Conservation (phyloP, 225 moss, liverwort and hornwort species). For the Climacium dendroides region DNA sequence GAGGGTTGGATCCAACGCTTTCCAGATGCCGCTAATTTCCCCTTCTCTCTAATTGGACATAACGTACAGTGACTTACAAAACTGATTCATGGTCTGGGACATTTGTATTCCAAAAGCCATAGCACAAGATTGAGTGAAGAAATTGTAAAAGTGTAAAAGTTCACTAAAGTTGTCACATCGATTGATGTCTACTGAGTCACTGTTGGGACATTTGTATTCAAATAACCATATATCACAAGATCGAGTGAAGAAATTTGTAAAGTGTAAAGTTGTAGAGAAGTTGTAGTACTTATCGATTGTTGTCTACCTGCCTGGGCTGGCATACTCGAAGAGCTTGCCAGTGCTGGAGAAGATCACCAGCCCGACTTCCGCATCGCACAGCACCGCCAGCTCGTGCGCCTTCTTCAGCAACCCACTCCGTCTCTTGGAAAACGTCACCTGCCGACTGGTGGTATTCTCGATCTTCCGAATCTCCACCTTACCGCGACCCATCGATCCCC, state of each 20-base stretch:
- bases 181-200: neutral
- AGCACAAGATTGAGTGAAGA: neutral
- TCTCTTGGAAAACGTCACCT: conserved; percentile 50
- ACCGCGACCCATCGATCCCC: conserved; percentile 37
- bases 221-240: neutral
- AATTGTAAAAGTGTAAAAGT: neutral
- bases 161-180: neutral
- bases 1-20: neutral
- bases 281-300: neutral
- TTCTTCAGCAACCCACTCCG: conserved; percentile 38
- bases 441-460: conserved; percentile 35
- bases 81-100: no score
- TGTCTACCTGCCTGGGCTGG: conserved; percentile 37
- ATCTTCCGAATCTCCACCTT: conserved; percentile 50
- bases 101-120: neutral
- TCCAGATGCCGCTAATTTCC: neutral
- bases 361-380: conserved; percentile 46
- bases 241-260: neutral
- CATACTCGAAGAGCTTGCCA: conserved; percentile 36
- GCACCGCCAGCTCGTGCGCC: conserved; percentile 41
- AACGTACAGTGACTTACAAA: neutral
- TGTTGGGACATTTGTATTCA: neutral
- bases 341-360: conserved; percentile 40
- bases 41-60: neutral
- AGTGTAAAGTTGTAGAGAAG: no score